A percentile compares a stretch with the other conserved stretches of the same genome.
Evolutionary conservation across 192 early-diverging fungal genomes (phyloP).

Genomic region (Spizellomyces sp.): DNA sequence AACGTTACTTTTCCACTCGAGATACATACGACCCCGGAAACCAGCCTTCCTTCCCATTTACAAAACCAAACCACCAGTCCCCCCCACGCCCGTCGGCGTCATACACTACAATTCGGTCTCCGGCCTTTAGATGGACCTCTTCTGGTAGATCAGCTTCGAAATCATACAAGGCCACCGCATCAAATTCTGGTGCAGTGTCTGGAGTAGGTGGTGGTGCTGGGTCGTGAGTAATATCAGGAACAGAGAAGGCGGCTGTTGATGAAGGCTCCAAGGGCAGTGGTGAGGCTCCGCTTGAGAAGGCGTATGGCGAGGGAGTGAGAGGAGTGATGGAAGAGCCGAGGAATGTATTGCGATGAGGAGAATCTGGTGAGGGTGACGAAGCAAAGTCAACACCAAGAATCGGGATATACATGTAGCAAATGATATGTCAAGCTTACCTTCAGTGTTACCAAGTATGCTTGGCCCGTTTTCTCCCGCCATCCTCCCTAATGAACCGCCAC

Average conservation of each 20-base stretch:
- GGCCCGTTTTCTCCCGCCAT: too few species aligned
- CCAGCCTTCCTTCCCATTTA: slow-evolving; percentile 40
- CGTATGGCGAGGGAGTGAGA: neutral
- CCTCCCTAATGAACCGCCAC: too few species aligned
- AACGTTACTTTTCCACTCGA: neutral
- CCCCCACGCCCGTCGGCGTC: slow-evolving; percentile 27
- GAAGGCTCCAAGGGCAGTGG: neutral
- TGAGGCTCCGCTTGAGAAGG: neutral
- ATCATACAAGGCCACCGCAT: slow-evolving; percentile 42
- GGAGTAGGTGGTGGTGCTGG: neutral
- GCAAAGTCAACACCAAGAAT: too few species aligned
- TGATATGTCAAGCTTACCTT: too few species aligned
- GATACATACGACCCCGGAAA: slow-evolving; percentile 34
- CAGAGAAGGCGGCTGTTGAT: neutral
- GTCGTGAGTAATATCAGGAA: neutral
- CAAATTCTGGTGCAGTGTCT: neutral
- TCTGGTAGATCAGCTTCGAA: slow-evolving; percentile 42
- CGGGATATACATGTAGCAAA: too few species aligned
- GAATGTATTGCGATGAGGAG: too few species aligned
- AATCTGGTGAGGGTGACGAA: too few species aligned
- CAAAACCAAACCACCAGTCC: slow-evolving; percentile 45
- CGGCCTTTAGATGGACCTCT: slow-evolving; percentile 44
- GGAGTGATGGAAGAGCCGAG: too few species aligned
- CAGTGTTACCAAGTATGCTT: too few species aligned
- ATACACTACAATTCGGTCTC: slow-evolving; percentile 24